Base-by-base conservation (phyloP, 352 stramenopile species). In the Phytophthora podocarpi region DNA sequence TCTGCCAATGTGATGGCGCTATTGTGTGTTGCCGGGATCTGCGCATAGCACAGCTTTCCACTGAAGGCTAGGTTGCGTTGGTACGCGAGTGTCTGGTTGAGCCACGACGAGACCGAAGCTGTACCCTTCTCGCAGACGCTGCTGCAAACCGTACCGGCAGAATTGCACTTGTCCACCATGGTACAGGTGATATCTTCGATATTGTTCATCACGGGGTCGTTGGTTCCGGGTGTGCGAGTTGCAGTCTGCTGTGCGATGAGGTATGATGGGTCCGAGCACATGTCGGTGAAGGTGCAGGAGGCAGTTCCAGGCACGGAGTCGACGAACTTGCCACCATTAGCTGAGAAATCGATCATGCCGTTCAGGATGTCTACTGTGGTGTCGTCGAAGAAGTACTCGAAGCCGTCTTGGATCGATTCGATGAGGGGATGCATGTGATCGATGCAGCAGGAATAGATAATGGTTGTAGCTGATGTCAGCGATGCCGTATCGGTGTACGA, bases 1-100 rank as follows among this genome's bases (percentile, higher is more conserved):
- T 84, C 70, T 1, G 78, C 75, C 4, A 87, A 35, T 0, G 66
- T 85, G 53, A 88, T 90, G 15, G 74, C 78, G 24, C 61, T 82
- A 56, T 90, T 90, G 73, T 90, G 80, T 2, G 78, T 87, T 3
- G 72, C 68, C 2, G 69, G 67, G 6, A 87, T 24, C 46, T 88
- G 77, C 10, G 77, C 63, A 13, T 68, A 76, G 43, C 80, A 90
- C 11, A 90, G 37, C 18, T 72, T 63, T 1, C 65, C 53, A 30
- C 35, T 64, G 57, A 76, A 67, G 0, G 75, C 73, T 26, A 87
- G 59, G 16, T 76, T 67, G 30, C 75, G 75, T 35, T 87, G 72
- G 31, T 82, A 87, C 18, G 48, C 28, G 16, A 87, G 67, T 5
- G 75, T 74, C 31, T 69, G 47, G n/a, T 68, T 63, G 23, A 85